Evolutionary conservation across 148 eudicot species (phyloP).

Genomic region (Nepenthes mirabilis): DNA sequence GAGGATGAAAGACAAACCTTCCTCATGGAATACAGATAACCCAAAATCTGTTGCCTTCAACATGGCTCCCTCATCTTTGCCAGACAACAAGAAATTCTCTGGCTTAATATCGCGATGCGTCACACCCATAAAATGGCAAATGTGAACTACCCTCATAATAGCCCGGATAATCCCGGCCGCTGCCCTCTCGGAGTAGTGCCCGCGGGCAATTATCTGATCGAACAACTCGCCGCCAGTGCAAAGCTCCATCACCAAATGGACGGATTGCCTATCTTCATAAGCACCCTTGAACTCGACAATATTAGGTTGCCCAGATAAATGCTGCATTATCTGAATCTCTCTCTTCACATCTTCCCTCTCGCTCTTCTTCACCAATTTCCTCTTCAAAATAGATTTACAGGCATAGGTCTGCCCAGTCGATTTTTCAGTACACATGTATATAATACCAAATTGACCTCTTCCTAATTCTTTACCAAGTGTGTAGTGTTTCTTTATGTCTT

Average conservation of each 20-base stretch:
- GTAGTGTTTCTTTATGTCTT: slow-evolving; percentile 42
- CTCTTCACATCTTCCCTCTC: slow-evolving; percentile 79
- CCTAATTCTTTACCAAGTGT: slow-evolving; percentile 77
- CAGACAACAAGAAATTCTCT: slow-evolving; percentile 75
- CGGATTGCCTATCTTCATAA: slow-evolving; percentile 76
- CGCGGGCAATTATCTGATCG: slow-evolving; percentile 79
- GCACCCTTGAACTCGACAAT: slow-evolving; percentile 85
- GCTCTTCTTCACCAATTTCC: slow-evolving; percentile 50
- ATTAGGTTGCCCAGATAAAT: slow-evolving; percentile 82
- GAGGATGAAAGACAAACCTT: slow-evolving; percentile 37
- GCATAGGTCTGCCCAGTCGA: slow-evolving; percentile 48
- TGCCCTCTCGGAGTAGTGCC: slow-evolving; percentile 67
- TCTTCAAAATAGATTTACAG: slow-evolving; percentile 79
- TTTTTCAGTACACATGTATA: slow-evolving; percentile 69
- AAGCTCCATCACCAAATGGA: slow-evolving; percentile 88
- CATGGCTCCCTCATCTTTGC: slow-evolving; percentile 48
- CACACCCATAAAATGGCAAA: slow-evolving; percentile 93
- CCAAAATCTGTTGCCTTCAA: slow-evolving; percentile 92
- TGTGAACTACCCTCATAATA: slow-evolving; percentile 74
- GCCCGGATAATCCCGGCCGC: slow-evolving; percentile 54
- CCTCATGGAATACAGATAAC: slow-evolving; percentile 74
- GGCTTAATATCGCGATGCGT: slow-evolving; percentile 97
- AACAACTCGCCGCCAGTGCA: slow-evolving; percentile 88
- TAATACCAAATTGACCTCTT: slow-evolving; percentile 82
- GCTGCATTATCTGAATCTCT: slow-evolving; percentile 83